These are phyloP conservation scores for Cladobotryum mycophilum DNA, from an alignment of 2,329 filamentous ascomycete genomes.

Conservation along the genomic window DNA sequence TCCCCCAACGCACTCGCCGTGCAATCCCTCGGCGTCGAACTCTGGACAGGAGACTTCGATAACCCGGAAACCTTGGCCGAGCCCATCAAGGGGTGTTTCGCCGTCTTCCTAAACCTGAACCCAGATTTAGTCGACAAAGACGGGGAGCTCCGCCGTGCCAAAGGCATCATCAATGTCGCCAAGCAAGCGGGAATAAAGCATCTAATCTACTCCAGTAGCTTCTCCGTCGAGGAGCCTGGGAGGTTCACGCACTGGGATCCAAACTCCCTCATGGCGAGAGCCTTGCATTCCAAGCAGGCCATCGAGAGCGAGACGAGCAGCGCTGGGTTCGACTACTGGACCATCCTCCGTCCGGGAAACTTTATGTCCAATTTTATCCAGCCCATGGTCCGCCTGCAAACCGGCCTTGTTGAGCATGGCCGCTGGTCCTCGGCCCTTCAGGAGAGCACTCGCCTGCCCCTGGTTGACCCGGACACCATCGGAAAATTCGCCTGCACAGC, in stretches of 20 bases:
- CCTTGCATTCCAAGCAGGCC: conserved; percentile 33
- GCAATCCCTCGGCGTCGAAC: conserved; percentile 24
- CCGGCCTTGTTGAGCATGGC: conserved; percentile 31
- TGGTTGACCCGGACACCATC: conserved; percentile 43
- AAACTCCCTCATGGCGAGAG: conserved; percentile 20
- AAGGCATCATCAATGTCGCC: conserved; percentile 30
- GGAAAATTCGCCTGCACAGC: conserved; percentile 39
- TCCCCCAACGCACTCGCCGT: conserved; percentile 26
- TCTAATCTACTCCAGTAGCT: conserved; percentile 30
- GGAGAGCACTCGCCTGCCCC: conserved; percentile 30
- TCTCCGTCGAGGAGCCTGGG: conserved; percentile 26
- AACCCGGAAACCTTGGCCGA: conserved; percentile 22
- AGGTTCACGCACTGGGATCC: conserved; percentile 22
- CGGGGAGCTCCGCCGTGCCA: conserved; percentile 24
- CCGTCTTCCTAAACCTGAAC: conserved; percentile 29
- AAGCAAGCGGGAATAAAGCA: conserved; percentile 31
- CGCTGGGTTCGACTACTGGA: conserved; percentile 37
- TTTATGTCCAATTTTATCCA: conserved; percentile 47
- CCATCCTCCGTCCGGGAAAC: conserved; percentile 42
- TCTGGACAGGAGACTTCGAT: conserved; percentile 29
- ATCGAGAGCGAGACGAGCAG: conserved; percentile 35
- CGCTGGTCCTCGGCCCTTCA: conserved; percentile 31
- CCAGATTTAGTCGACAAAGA: conserved; percentile 25
- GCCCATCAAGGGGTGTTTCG: conserved; percentile 24
- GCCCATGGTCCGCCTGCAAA: conserved; percentile 35